phyloP scores from a whole-genome alignment of 2,329 filamentous ascomycete species.

The Alternaria brassicicola region DNA sequence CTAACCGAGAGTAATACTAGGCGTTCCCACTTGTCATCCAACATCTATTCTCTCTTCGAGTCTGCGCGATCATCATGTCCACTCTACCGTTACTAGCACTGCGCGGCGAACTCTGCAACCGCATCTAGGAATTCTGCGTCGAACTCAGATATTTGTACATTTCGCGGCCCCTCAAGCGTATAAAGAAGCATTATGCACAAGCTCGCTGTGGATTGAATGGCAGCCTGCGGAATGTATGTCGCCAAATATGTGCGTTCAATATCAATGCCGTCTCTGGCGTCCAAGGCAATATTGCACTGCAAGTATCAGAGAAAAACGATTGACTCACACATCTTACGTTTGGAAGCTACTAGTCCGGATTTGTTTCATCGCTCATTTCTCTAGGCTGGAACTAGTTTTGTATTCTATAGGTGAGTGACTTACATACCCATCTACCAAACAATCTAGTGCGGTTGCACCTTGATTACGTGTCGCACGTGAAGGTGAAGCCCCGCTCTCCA shows the following conservation, averaged over 20 bases:
- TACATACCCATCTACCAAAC: neutral
- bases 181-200: neutral
- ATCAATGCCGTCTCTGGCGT: neutral
- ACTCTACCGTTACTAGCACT: neutral
- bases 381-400: neutral
- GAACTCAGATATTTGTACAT: neutral
- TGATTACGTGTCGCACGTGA: neutral
- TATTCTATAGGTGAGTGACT: neutral
- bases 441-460: neutral
- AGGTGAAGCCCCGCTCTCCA: neutral
- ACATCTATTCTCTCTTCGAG: neutral
- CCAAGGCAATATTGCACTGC: neutral
- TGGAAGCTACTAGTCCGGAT: neutral
- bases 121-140: conserved; percentile 3
- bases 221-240: neutral
- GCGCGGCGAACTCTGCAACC: conserved; percentile 8
- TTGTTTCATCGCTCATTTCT: neutral
- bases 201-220: neutral
- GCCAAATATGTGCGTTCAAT: neutral
- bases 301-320: too few relatives aligned
- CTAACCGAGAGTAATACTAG: too few relatives aligned
- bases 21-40: too few relatives aligned
- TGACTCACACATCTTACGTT: too few relatives aligned
- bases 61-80: neutral
- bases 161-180: neutral